These are phyloP conservation scores for Paecilomyces sp. DNA, from an alignment of 2,329 filamentous ascomycete genomes.

Conservation along the genomic window DNA sequence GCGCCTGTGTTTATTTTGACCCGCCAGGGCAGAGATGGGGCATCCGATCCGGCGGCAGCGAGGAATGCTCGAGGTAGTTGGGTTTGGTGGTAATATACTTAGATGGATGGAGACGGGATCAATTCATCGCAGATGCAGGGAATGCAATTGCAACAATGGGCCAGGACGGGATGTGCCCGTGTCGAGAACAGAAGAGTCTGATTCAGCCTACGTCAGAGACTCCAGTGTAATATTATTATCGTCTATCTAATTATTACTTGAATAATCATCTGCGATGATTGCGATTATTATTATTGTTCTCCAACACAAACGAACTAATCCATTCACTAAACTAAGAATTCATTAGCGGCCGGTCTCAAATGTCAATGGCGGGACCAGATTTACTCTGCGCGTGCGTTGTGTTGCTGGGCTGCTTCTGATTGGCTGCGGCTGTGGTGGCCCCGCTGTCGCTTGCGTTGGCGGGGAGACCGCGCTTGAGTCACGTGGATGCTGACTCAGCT, in stretches of 20 bases:
- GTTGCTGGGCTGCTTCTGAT: background rate
- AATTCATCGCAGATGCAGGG: too few relatives aligned
- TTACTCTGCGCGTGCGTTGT: background rate
- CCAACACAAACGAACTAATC: too few relatives aligned
- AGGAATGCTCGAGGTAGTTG: background rate
- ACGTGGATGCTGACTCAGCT: background rate
- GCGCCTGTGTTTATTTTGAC: slow-evolving; percentile 28
- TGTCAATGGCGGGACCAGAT: background rate
- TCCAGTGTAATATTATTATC: too few relatives aligned
- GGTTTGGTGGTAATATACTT: background rate
- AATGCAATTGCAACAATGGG: too few relatives aligned
- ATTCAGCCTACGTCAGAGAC: too few relatives aligned
- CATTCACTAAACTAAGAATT: too few relatives aligned
- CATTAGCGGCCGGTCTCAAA: background rate
- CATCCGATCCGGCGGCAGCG: background rate
- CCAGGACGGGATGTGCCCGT: too few relatives aligned
- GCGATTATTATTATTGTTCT: too few relatives aligned
- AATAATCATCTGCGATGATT: too few relatives aligned
- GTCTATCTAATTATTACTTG: too few relatives aligned
- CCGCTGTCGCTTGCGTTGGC: background rate
- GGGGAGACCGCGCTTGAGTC: background rate
- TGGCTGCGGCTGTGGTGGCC: background rate
- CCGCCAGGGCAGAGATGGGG: slow-evolving; percentile 12
- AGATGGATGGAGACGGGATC: too few relatives aligned
- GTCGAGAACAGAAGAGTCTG: too few relatives aligned